These are phyloP conservation scores for Panicum virgatum DNA, from an alignment of 202 grass and related monocot species.

Conservation along the genomic window DNA sequence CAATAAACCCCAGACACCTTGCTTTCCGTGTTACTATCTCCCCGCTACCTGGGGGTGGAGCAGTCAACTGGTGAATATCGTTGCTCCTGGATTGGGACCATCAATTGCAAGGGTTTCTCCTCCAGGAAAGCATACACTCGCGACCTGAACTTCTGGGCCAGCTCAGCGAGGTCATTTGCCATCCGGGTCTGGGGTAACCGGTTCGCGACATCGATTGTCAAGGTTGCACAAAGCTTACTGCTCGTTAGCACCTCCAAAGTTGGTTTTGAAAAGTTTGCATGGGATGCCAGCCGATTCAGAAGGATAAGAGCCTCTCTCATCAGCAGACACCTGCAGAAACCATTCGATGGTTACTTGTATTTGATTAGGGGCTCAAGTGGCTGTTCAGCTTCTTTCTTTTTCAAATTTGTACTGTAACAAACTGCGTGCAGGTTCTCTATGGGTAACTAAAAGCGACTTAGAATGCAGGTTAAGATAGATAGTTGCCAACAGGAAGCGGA, in stretches of 20 bases:
- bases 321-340: constrained; percentile 56
- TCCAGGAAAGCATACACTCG: constrained; percentile 66
- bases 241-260: constrained; percentile 66
- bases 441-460: not conserved
- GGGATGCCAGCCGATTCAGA: constrained; percentile 80
- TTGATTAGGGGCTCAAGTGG: too few species aligned
- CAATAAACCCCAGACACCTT: not conserved
- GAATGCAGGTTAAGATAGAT: not conserved
- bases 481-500: not conserved
- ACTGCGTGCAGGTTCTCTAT: not conserved
- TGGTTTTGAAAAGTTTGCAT: constrained; percentile 68
- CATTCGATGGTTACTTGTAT: too few species aligned
- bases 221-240: constrained; percentile 55
- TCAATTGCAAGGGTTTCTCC: constrained; percentile 47
- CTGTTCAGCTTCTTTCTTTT: not conserved
- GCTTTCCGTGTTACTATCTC: not conserved
- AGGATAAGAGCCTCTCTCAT: constrained; percentile 87
- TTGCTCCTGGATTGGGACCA: constrained; percentile 25
- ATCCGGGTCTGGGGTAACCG: constrained; percentile 58
- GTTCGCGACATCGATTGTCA: constrained; percentile 70
- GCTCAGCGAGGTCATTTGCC: constrained; percentile 59
- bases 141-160: constrained; percentile 65
- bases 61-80: not conserved
- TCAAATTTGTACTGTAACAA: not conserved
- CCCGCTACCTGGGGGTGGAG: not conserved